phyloP scores from a whole-genome alignment of 176 grass and related monocot genomes.

The Bromus sterilis region DNA sequence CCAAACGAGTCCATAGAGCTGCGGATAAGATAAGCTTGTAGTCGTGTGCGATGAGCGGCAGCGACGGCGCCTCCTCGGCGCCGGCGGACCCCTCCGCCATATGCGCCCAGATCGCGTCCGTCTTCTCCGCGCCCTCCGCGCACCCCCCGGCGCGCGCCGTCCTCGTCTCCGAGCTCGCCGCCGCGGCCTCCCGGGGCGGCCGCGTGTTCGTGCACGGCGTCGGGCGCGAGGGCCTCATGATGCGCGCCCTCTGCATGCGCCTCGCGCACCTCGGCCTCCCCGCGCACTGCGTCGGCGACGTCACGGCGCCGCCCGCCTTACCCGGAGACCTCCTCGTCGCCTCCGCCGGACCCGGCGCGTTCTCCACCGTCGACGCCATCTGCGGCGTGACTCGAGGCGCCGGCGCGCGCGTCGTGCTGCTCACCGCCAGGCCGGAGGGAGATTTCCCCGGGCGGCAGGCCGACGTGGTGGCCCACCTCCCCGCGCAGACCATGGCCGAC shows the following conservation, averaged over 20 bases:
- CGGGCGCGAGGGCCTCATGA: slow-evolving; percentile 92
- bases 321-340: slow-evolving; percentile 60
- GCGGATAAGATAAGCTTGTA: slow-evolving; percentile 1
- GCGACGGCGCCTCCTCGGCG: neutral
- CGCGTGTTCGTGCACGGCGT: slow-evolving; percentile 85
- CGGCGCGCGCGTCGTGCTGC: slow-evolving; percentile 54
- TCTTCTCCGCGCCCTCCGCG: slow-evolving; percentile 43
- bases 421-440: slow-evolving; percentile 46
- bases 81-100: slow-evolving; percentile 29
- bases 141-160: slow-evolving; percentile 21
- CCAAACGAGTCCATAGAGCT: neutral
- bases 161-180: slow-evolving; percentile 27
- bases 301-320: slow-evolving; percentile 38
- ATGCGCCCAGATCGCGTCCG: slow-evolving; percentile 63
- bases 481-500: slow-evolving; percentile 85
- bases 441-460: slow-evolving; percentile 43
- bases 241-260: slow-evolving; percentile 94
- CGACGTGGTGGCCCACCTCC: slow-evolving; percentile 48
- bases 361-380: slow-evolving; percentile 91
- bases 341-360: slow-evolving; percentile 64
- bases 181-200: neutral
- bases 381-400: slow-evolving; percentile 55
- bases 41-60: slow-evolving; percentile 23
- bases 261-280: slow-evolving; percentile 73
- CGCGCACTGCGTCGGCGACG: slow-evolving; percentile 65